These are phyloP conservation scores for Micractinium sp. DNA, from an alignment of 139 green algal species.

Conservation along the genomic window DNA sequence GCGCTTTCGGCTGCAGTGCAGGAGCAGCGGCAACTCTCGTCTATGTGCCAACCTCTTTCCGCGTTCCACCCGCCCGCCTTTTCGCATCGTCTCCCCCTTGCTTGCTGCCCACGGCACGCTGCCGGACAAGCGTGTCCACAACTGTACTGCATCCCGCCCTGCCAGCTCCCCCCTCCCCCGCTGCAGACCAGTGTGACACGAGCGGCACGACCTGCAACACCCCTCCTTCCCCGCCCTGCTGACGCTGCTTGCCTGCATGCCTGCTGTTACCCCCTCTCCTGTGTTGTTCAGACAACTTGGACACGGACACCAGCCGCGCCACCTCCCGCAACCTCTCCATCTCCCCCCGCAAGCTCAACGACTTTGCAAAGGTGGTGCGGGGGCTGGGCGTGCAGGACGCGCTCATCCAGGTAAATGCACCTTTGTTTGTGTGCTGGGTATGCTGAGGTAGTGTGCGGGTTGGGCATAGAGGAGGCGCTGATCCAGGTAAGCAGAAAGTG, in stretches of 20 bases:
- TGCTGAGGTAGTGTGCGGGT: constrained; percentile 38
- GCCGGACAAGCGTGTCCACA: too few species aligned
- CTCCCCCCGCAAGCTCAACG: constrained; percentile 48
- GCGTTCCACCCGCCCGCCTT: too few species aligned
- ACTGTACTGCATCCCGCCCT: too few species aligned
- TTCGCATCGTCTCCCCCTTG: too few species aligned
- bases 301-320: too few species aligned
- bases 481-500: constrained; percentile 22
- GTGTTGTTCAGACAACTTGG: too few species aligned
- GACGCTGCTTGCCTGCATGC: not conserved
- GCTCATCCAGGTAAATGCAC: constrained; percentile 35
- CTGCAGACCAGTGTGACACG: not conserved
- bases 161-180: too few species aligned
- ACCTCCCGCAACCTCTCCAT: constrained; percentile 23
- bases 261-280: not conserved
- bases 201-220: not conserved
- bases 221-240: not conserved
- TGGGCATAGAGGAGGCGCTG: constrained; percentile 43
- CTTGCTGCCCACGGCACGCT: too few species aligned
- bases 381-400: constrained; percentile 44
- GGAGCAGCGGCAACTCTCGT: too few species aligned
- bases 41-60: too few species aligned
- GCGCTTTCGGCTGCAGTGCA: too few species aligned
- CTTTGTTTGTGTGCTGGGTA: not conserved
- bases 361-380: constrained; percentile 42